Evolutionary conservation across 305 asterid genomes (phyloP).

Genomic region (Coffea humblotiana): DNA sequence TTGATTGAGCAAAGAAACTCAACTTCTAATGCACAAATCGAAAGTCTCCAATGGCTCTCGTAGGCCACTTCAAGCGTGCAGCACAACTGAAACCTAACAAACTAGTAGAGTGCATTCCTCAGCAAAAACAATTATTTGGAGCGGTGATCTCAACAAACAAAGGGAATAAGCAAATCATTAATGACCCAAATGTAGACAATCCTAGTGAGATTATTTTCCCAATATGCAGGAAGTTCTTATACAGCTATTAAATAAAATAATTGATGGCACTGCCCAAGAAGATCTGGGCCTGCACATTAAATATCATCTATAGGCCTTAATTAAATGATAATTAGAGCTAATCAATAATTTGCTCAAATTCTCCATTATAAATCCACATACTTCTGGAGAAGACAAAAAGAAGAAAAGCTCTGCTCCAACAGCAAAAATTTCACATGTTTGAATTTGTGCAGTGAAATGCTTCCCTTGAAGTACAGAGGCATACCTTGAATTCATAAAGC

Average conservation of each 20-base stretch:
- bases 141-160: background rate
- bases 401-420: background rate
- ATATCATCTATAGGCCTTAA: background rate
- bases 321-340: background rate
- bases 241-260: too few relatives aligned
- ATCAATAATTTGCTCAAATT: background rate
- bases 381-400: background rate
- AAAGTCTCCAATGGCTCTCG: background rate
- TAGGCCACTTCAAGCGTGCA: background rate
- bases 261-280: background rate
- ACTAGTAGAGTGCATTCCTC: too few relatives aligned
- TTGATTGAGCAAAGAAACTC: slow-evolving; percentile 6
- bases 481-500: slow-evolving; percentile 32
- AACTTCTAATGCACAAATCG: background rate
- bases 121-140: too few relatives aligned
- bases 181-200: too few relatives aligned
- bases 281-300: background rate
- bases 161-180: background rate
- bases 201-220: too few relatives aligned
- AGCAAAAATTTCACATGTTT: background rate
- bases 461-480: background rate
- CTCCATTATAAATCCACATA: background rate
- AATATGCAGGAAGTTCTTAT: too few relatives aligned
- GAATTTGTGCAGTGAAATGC: background rate
- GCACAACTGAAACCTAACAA: background rate